These are phyloP conservation scores for Akebia trifoliata DNA, from an alignment of 164 flowering plant genomes.

Conservation along the genomic window DNA sequence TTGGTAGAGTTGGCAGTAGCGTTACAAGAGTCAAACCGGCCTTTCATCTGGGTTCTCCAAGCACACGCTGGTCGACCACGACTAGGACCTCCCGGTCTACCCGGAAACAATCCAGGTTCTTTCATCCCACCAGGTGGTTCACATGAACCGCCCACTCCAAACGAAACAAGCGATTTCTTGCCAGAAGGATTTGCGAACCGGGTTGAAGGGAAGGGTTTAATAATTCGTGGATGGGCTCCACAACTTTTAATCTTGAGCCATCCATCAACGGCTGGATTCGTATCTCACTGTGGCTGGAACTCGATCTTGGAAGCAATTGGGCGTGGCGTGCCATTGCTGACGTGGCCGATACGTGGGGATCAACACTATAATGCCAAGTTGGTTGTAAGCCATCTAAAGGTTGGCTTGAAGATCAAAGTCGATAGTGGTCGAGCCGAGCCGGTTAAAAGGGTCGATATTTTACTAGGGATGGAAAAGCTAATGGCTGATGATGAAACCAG, in stretches of 20 bases:
- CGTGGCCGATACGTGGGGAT: constrained; percentile 74
- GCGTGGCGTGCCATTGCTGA: constrained; percentile 54
- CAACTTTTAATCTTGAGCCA: constrained; percentile 66
- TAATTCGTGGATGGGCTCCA: constrained; percentile 72
- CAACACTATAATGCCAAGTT: constrained; percentile 47
- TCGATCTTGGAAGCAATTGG: constrained; percentile 57
- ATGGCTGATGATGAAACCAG: constrained; percentile 37
- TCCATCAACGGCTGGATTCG: constrained; percentile 49
- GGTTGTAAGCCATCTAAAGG: constrained; percentile 35
- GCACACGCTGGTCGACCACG: constrained; percentile 12
- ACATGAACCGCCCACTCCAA: no score
- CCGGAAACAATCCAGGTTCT: no score
- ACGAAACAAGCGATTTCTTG: constrained; percentile 20
- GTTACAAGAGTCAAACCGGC: constrained; percentile 23
- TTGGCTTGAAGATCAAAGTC: constrained; percentile 33
- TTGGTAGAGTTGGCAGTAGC: constrained; percentile 25
- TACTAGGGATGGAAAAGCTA: constrained; percentile 38
- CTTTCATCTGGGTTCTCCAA: constrained; percentile 57
- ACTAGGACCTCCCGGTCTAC: constrained; percentile 11
- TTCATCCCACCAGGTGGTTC: no score
- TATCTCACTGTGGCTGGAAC: constrained; percentile 76
- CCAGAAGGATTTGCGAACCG: constrained; percentile 32
- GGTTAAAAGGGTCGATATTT: constrained; percentile 36
- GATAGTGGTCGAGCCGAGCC: not conserved
- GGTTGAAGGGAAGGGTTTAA: constrained; percentile 43